Evolutionary conservation across 177 flowering plant species (phyloP), one percentile per base, ranked within the genome.

Genomic region (Vitis hybrid): DNA sequence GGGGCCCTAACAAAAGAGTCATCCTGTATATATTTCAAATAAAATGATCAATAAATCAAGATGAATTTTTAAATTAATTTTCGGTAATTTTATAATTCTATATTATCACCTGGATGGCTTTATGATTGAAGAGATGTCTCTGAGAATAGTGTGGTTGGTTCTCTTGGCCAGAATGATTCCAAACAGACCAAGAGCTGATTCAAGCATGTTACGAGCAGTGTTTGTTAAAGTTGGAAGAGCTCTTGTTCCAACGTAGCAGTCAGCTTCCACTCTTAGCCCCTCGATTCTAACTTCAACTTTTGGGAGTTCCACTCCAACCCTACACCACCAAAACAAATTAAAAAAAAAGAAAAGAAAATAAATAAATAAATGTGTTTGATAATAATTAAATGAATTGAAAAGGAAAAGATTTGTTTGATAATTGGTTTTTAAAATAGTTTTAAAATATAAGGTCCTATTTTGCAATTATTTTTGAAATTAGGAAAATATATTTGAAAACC

Each of bases 1-100:
- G 84, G 17, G 84, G 84, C 2, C 84, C 86, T 51, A 80, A 59
- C 30, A 80, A 70, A 53, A 83, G 77, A 1, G 84, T 74, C 80
- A 83, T 76, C 76, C 84, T 83, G 67, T 10, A 64, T 9, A 41
- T 41, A 41, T 41, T 41, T 41, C 9, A 9, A 6, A 41, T 9
- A 41, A 41, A 9, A 6, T 41, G 48, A 41, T 41, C 30, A 27
- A 27, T 27, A 27, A 27, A 27, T 27, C 30, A 27, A 41, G 5
- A 9, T 41, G 48, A 9, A 27, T 27, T 41, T 41, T 41, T 6
- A 41, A 8, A 41, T 6, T 41, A 41, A 41, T 41, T 41, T 41
- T 41, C 9, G 9, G 9, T 41, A 9, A 8, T 41, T 41, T 41
- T 41, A 41, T 41, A 41, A 8, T 27, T 3, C 30, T 27, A 27